Base-by-base conservation (phyloP, 441 rosid species). In the Geranium incanum region DNA sequence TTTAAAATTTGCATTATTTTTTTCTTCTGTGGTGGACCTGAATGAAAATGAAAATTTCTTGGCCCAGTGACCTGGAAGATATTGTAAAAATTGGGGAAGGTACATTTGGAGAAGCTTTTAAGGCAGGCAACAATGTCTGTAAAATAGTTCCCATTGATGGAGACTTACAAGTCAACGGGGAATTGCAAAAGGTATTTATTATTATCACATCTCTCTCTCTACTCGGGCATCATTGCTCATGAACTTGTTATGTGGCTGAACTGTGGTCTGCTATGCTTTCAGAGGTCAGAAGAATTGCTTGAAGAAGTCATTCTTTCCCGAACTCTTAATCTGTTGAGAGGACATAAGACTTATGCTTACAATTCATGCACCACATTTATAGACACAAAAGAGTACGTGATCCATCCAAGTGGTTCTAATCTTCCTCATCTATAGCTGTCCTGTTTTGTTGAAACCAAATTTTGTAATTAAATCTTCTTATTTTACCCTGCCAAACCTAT, bases 91-190 rank as follows among this genome's bases (percentile, higher is more conserved):
- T 95, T 74, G 99, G 99, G 68, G 99, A 95, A 86, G 99, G 99
- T 70, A 95, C 98, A 41, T 95, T 78, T 78, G 99, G 99, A 75
- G 99, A 95, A 82, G 99, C 96, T 76, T 92, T 90, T 72, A 78
- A 78, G 71, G 92, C 88, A 67, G 99, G 99, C 38, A 74, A 79
- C 71, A 82, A 81, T 66, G 99, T 92, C 60, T 95, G 99, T 81
- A 95, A 95, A 86, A 84, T 95, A 78, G 99, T 95, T 79, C 99
- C 99, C 66, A 81, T 95, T 70, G 96, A 92, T 78, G 99, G 98
- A 60, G 93, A 95, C 63, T 72, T 88, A 57, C 85, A 73, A 77
- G 97, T 95, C 41, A 92, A 95, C 67, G 99, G 97, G 63, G 99
- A 92, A 86, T 76, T 89, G 62, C 97, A 92, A 77, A 95, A 95